Evolutionary conservation across 805 yeast genomes (phyloP).

Genomic region (Kodamaea hsintzibuensis): DNA sequence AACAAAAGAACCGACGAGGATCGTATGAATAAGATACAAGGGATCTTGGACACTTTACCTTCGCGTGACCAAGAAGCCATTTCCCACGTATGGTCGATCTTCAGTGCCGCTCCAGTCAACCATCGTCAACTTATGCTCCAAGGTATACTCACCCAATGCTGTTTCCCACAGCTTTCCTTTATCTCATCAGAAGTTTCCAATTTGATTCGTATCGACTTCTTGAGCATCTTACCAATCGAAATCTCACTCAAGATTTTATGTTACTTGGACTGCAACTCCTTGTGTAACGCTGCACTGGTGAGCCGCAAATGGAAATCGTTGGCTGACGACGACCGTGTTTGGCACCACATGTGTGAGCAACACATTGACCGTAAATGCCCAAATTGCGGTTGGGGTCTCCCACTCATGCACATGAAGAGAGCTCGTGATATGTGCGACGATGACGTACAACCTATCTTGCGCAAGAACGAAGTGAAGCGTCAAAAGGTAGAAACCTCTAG

Average conservation of each 20-base stretch:
- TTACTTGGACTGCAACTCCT: conserved; percentile 88
- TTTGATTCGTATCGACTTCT: conserved; percentile 84
- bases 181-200: conserved; percentile 77
- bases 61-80: conserved; percentile 75
- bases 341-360: conserved; percentile 98
- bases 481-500: conserved; percentile 8
- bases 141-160: conserved; percentile 85
- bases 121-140: conserved; percentile 76
- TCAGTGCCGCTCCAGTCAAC: conserved; percentile 68
- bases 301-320: conserved; percentile 80
- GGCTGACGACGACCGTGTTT: conserved; percentile 95
- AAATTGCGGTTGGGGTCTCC: conserved; percentile 98
- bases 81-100: conserved; percentile 80
- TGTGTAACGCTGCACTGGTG: conserved; percentile 93
- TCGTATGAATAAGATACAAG: conserved; percentile 65
- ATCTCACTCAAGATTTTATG: conserved; percentile 81
- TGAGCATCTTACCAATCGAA: conserved; percentile 82
- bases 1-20: conserved; percentile 65
- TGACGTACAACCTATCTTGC: conserved; percentile 13
- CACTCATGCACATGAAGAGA: conserved; percentile 85
- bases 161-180: conserved; percentile 91
- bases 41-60: conserved; percentile 57
- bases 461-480: conserved; percentile 8
- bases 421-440: conserved; percentile 50
- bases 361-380: conserved; percentile 98